phyloP scores from a whole-genome alignment of 176 grass and related monocot species.

The Oryza australiensis region DNA sequence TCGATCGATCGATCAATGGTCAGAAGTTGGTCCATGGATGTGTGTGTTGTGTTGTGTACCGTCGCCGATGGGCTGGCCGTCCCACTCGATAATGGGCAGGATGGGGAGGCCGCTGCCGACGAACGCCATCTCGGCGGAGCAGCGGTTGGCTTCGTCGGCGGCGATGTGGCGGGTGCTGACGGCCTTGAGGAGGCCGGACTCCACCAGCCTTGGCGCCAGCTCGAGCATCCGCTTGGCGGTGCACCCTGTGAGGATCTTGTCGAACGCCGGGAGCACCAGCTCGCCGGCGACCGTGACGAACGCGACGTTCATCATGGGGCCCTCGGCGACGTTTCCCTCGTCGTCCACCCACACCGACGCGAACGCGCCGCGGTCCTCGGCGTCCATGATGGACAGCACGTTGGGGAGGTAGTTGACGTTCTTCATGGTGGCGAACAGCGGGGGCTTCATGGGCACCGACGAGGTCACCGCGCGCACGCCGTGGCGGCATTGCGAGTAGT shows the following conservation, averaged over 20 bases:
- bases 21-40: too few relatives aligned
- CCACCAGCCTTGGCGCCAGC: constrained; percentile 65
- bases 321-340: constrained; percentile 64
- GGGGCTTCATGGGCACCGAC: constrained; percentile 84
- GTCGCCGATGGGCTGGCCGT: constrained; percentile 69
- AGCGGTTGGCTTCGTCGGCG: constrained; percentile 42
- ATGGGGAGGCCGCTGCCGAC: constrained; percentile 77
- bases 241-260: constrained; percentile 74
- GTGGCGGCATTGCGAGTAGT: constrained; percentile 69
- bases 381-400: constrained; percentile 83
- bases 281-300: constrained; percentile 54
- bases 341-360: constrained; percentile 79
- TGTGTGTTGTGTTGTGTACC: constrained; percentile 10
- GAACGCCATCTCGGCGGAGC: constrained; percentile 71
- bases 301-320: constrained; percentile 83
- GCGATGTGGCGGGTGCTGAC: constrained; percentile 44
- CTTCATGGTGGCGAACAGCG: constrained; percentile 72
- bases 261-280: constrained; percentile 64
- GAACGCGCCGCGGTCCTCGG: constrained; percentile 72
- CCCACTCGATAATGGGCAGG: constrained; percentile 76
- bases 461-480: constrained; percentile 74
- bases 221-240: constrained; percentile 69
- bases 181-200: constrained; percentile 38
- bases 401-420: constrained; percentile 97
- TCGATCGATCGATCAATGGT: too few relatives aligned